Percentiles rank a stretch among this genome's conserved stretches.
Evolutionary conservation across 169 alveolate species (phyloP).

Genomic region (Perkinsus olseni): DNA sequence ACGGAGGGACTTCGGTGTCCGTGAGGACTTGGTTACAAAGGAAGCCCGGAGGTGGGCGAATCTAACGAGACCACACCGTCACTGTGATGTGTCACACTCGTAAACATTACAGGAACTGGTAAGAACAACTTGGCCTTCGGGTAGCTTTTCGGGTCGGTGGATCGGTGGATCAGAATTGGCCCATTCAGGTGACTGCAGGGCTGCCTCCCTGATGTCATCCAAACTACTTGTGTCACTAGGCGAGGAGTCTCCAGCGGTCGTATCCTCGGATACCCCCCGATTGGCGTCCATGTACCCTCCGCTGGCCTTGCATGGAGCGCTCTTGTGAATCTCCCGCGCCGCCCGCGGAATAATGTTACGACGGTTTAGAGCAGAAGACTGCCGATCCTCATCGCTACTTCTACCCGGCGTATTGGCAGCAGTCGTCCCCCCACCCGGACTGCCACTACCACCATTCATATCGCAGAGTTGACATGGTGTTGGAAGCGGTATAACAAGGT

Average conservation of each 20-base stretch:
- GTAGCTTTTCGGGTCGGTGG: not conserved
- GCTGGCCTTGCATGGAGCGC: not conserved
- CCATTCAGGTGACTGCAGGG: not conserved
- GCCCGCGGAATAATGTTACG: not conserved
- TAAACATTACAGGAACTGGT: not conserved
- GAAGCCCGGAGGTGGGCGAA: not conserved
- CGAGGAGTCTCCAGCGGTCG: not conserved
- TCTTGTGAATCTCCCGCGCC: not conserved
- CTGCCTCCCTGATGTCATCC: not conserved
- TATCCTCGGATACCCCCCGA: not conserved
- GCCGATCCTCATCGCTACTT: not conserved
- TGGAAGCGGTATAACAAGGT: not conserved
- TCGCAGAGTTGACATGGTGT: not conserved
- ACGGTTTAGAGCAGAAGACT: not conserved
- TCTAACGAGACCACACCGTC: not conserved
- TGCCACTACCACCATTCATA: not conserved
- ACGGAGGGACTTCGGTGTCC: not conserved
- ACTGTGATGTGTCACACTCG: not conserved
- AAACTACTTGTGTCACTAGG: not conserved
- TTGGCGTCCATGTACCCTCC: not conserved
- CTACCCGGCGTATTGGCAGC: not conserved
- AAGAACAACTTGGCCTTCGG: not conserved
- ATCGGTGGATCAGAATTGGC: not conserved
- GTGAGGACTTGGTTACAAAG: not conserved
- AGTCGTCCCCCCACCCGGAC: not conserved